Evolutionary conservation across 1,139 yeast genomes (phyloP).

Genomic region (Pichia sp.): DNA sequence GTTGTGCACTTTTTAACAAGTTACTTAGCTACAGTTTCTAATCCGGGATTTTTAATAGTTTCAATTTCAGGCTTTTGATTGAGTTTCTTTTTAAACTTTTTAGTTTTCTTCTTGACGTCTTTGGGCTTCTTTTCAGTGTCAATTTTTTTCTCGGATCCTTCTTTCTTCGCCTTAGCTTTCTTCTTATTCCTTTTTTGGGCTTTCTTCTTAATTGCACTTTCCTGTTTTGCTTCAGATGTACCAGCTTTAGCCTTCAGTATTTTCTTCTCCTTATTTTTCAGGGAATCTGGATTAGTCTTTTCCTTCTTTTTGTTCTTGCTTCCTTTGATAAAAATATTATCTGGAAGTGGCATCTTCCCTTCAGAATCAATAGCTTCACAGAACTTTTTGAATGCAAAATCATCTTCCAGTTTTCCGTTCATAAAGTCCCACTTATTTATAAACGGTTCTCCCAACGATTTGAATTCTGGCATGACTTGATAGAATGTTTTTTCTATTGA

Average conservation of each 20-base stretch:
- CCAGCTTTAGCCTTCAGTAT: background rate
- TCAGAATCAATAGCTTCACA: conserved; percentile 5
- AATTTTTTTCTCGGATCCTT: background rate
- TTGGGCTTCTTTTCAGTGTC: background rate
- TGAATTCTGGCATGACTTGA: conserved; percentile 17
- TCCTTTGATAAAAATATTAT: conserved; percentile 8
- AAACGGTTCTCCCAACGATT: background rate
- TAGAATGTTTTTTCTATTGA: conserved; percentile 21
- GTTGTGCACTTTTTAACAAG: too few relatives aligned
- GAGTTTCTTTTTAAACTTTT: background rate
- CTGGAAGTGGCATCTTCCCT: conserved; percentile 7
- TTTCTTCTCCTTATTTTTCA: conserved; percentile 5
- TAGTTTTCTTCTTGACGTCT: background rate
- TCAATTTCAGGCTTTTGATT: background rate
- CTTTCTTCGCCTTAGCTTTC: background rate
- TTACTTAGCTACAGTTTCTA: background rate
- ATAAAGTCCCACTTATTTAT: conserved; percentile 2
- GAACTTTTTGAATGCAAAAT: conserved; percentile 7
- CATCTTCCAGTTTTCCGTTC: conserved; percentile 7
- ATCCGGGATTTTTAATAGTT: background rate
- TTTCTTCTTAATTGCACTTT: background rate
- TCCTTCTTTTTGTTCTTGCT: background rate
- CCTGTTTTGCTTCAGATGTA: background rate
- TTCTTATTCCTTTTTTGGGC: conserved; percentile 4
- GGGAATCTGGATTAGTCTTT: conserved; percentile 4